Base-by-base conservation (phyloP, 345 rosid species). In the Brassica carinata region DNA sequence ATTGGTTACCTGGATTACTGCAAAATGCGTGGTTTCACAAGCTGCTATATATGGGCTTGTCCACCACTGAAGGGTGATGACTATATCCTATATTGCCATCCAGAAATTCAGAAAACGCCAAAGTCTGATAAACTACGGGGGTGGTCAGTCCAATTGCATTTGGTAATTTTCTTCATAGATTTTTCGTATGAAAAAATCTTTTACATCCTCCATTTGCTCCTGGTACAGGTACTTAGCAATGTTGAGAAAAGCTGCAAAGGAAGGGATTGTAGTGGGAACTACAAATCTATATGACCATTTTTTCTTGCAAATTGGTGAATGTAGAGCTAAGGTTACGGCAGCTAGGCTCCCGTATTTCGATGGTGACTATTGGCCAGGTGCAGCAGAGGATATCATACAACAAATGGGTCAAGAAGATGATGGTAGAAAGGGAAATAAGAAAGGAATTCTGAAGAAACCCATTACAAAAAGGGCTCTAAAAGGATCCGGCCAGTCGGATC, bases 301-400 rank as follows among this genome's bases (percentile, higher is more conserved):
- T 89, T 96, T 96, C 75, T 86, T 88, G 72, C 83, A 91, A 77
- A 78, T 80, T 33, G 97, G 98, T 74, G 99, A 96, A 85, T 88
- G 92, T 78, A 92, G 88, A 84, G 95, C 95, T 67, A 94, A 90
- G 88, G 96, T 94, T 73, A 96, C 99, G 11, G 99, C 99, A 36
- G 91, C 97, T 61, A 94, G 99, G 89, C 88, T 96, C 61, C 99
- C 99, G 40, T 96, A 96, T 86, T 96, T 96, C 78, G 99, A 96
- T 81, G 99, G 99, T 81, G 98, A 96, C 87, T 96, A 96, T 79
- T 96, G 99, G 99, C 98, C 99, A 64, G 99, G 98, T 83, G 99
- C 98, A 67, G 98, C 99, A 1, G 99, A 96, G 87, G 98, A 96
- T 81, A 84, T 96, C 62, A 91, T 96, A 73, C 84, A 84, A 84